Percentiles rank a stretch among this genome's conserved stretches.
These are phyloP conservation scores for Trebouxia sp. DNA, from an alignment of 139 green algal species.

Conservation along the genomic window DNA sequence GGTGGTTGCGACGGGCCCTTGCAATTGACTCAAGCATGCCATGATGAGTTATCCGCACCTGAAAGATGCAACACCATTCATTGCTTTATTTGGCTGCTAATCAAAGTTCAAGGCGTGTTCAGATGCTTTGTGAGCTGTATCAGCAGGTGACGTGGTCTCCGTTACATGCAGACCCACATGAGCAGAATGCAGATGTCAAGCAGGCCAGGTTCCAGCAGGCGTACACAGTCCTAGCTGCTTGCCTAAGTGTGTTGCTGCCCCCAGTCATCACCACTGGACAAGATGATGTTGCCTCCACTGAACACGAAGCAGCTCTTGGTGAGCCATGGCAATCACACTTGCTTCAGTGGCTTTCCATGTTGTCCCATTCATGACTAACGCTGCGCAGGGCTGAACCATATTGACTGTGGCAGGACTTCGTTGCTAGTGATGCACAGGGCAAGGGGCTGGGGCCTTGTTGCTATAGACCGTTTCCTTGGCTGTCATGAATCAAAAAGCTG, in stretches of 20 bases:
- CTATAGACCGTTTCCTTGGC: neutral
- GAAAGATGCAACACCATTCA: neutral
- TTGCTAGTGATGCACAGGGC: neutral
- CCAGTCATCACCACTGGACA: slow-evolving; percentile 29
- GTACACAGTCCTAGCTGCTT: slow-evolving; percentile 36
- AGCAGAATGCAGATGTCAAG: slow-evolving; percentile 5
- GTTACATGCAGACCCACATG: neutral
- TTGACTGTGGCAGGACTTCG: neutral
- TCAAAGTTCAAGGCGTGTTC: neutral
- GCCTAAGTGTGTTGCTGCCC: slow-evolving; percentile 43
- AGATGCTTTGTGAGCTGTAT: neutral
- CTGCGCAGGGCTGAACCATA: neutral
- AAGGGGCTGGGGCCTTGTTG: neutral
- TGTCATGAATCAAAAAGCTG: neutral
- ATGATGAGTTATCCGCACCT: neutral
- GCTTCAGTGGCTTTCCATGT: neutral
- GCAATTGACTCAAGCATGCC: too few species aligned
- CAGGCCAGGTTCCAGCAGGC: slow-evolving; percentile 49
- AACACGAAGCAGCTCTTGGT: slow-evolving; percentile 35
- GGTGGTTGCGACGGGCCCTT: too few species aligned
- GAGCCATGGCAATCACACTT: neutral
- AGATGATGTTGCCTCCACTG: slow-evolving; percentile 27
- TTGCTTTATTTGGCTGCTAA: neutral
- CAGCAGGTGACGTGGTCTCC: neutral
- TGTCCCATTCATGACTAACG: neutral